Evolutionary conservation across 2,329 filamentous ascomycete species (phyloP), one percentile per base, ranked within the genome.

Genomic region (Acrocalymma vagum): DNA sequence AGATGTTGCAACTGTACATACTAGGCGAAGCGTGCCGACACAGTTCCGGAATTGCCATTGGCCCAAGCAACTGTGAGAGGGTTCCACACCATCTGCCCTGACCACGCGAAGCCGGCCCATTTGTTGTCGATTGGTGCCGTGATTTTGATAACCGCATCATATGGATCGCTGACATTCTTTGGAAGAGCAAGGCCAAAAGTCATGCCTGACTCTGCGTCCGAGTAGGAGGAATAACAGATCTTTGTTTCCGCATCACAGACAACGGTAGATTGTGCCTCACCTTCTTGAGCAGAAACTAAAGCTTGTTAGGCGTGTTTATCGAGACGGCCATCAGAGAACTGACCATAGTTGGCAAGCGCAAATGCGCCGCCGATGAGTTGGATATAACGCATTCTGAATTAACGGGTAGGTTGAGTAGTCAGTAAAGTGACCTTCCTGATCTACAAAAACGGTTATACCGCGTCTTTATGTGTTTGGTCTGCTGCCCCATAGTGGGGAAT

Each of bases 71-170:
- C 51, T 22, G 60, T 61, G n/a, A 67, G 41, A 13, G 63, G 63
- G 32, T 65, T 59, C 59, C 58, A 67, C 28, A 64, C 60, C 63
- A 67, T 67, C 11, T 46, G 48, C 13, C 63, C 63, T 25, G 62
- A 62, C 63, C 63, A 65, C 6, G 59, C 44, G 29, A 67, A 64
- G 3, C 61, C 63, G 16, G 54, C 54, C 63, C 63, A 67, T 29
- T 42, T 39, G 37, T 58, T 55, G 32, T 35, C 39, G 15, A 62
- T 17, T 4, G 63, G 62, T 7, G 59, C 53, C 11, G 57, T 62
- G 31, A 67, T 60, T 21, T 51, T 52, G 33, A 67, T 51, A 25
- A 67, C 57, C 23, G 56, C 62, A 53, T 67, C 58, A 29, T 59
- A 67, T n/a, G 62, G 59, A 41, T 62, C 61, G 20, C 45, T 53